A percentile compares a stretch with the other conserved stretches of the same genome.
Conservation (phyloP, 345 rosid genomes). For the Rubroshorea leprosula region DNA sequence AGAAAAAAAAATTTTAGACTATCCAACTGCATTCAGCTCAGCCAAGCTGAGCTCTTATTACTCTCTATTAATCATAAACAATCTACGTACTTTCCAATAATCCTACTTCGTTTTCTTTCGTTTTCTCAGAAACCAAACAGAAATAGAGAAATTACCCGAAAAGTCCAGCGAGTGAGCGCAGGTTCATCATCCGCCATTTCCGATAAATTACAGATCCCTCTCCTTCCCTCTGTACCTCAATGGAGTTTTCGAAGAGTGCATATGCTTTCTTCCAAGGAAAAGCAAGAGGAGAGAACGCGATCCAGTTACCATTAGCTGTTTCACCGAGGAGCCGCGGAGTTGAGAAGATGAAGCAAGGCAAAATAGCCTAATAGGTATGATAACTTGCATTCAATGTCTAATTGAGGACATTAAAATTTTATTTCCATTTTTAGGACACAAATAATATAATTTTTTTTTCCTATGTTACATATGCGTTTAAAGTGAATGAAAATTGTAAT, state of each 20-base stretch:
- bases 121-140: constrained; percentile 6
- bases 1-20: not conserved
- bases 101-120: constrained; percentile 1
- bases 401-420: too few species aligned
- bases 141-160: constrained; percentile 46
- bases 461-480: too few species aligned
- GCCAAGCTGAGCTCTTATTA: not conserved
- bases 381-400: too few species aligned
- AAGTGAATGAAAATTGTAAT: too few species aligned
- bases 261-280: too few species aligned
- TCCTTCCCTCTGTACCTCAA: not conserved
- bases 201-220: constrained; percentile 12
- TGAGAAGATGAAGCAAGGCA: too few species aligned
- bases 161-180: constrained; percentile 75
- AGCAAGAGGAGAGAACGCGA: too few species aligned
- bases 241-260: not conserved
- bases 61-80: not conserved
- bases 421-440: too few species aligned
- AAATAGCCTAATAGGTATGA: too few species aligned
- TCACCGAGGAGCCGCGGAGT: too few species aligned
- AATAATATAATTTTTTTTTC: too few species aligned
- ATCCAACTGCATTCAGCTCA: constrained; percentile 5
- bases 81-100: not conserved
- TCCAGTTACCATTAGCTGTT: too few species aligned
- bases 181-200: constrained; percentile 74